Percentiles rank a stretch among this genome's conserved stretches.
Conservation (phyloP, 345 rosid species). For the Linum lewisii region DNA sequence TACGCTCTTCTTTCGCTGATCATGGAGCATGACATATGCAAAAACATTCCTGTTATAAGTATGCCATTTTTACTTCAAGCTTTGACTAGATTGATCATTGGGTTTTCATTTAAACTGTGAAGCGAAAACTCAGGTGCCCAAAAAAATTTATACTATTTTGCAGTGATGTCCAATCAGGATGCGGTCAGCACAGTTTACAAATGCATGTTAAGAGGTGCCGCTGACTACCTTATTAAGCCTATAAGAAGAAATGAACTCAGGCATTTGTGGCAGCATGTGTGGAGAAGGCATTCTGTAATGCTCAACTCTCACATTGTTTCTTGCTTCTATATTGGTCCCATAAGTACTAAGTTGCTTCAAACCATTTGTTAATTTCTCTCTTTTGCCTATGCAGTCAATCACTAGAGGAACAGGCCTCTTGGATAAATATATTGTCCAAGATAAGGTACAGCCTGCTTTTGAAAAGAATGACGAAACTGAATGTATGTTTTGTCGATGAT, state of each 20-base stretch:
- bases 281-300: slow-evolving; percentile 17
- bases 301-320: slow-evolving; percentile 40
- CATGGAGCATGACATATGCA: slow-evolving; percentile 53
- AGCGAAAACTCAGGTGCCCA: not conserved
- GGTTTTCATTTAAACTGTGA: not conserved
- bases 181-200: slow-evolving; percentile 18
- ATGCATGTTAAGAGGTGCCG: slow-evolving; percentile 24
- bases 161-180: slow-evolving; percentile 26
- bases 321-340: slow-evolving; percentile 6
- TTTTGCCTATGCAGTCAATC: slow-evolving; percentile 26
- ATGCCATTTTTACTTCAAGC: slow-evolving; percentile 1
- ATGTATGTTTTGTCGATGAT: slow-evolving; percentile 21
- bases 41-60: slow-evolving; percentile 48
- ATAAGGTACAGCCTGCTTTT: slow-evolving; percentile 31
- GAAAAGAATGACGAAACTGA: slow-evolving; percentile 37
- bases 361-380: not conserved
- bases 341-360: slow-evolving; percentile 7
- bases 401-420: slow-evolving; percentile 23
- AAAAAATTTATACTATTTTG: not conserved
- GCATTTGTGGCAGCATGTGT: slow-evolving; percentile 25
- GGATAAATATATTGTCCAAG: slow-evolving; percentile 24
- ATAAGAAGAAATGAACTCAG: slow-evolving; percentile 23
- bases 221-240: slow-evolving; percentile 24
- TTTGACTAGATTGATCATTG: not conserved
- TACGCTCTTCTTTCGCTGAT: slow-evolving; percentile 61